Conservation (phyloP, 1,284 basidiomycete genomes). For the Malassezia equina region DNA sequence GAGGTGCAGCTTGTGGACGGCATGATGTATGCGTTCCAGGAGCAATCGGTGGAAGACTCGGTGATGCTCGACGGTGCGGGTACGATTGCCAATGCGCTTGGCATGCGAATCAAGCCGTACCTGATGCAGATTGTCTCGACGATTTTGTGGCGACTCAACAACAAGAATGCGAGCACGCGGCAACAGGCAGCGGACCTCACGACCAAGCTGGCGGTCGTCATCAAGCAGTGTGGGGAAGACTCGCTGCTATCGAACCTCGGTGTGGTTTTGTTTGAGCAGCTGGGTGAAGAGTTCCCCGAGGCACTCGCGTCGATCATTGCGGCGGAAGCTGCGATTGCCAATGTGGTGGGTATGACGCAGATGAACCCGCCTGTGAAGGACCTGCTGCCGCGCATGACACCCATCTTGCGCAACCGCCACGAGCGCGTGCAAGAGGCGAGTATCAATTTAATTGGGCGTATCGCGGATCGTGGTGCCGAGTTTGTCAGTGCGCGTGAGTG, state of each 20-base stretch:
- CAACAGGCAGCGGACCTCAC: slow-evolving; percentile 97
- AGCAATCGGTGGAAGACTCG: slow-evolving; percentile 95
- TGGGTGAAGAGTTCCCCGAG: slow-evolving; percentile 98
- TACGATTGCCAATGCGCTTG: slow-evolving; percentile 88
- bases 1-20: slow-evolving; percentile 92
- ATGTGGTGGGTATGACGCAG: slow-evolving; percentile 99
- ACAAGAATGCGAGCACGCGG: slow-evolving; percentile 97
- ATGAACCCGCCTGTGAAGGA: slow-evolving; percentile 99
- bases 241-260: slow-evolving; percentile 90
- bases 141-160: slow-evolving; percentile 95
- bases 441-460: slow-evolving; percentile 97
- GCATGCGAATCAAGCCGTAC: slow-evolving; percentile 96
- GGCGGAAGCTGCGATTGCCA: slow-evolving; percentile 94
- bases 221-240: slow-evolving; percentile 97
- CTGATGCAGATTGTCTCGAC: slow-evolving; percentile 99
- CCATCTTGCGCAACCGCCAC: slow-evolving; percentile 94
- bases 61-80: slow-evolving; percentile 99
- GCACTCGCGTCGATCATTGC: slow-evolving; percentile 93
- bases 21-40: slow-evolving; percentile 98
- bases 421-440: slow-evolving; percentile 99
- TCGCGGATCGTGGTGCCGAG: slow-evolving; percentile 97
- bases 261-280: slow-evolving; percentile 91
- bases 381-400: slow-evolving; percentile 95
- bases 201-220: slow-evolving; percentile 83
- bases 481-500: slow-evolving; percentile 96